A percentile compares a stretch with the other conserved stretches of the same genome.
These are phyloP conservation scores for Fusarium sp. DNA, from an alignment of 2,329 filamentous ascomycete genomes.

Conservation along the genomic window DNA sequence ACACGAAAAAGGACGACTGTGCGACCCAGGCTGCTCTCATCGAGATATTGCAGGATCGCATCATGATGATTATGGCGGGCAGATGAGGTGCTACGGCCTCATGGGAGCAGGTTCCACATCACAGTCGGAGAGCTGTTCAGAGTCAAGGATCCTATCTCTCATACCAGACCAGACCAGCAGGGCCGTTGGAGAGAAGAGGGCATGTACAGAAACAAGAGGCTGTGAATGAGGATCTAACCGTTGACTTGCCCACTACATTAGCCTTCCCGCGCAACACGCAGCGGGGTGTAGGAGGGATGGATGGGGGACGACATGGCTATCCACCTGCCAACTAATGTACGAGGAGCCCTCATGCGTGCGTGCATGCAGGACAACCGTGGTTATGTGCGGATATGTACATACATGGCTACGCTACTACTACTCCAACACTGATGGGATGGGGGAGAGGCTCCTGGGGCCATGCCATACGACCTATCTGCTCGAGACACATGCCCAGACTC, in stretches of 20 bases:
- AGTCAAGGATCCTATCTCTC: neutral
- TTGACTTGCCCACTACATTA: constrained; percentile 46
- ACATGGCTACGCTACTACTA: neutral
- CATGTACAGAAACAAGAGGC: constrained; percentile 8
- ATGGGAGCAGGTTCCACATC: constrained; percentile 18
- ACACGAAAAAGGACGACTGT: constrained; percentile 29
- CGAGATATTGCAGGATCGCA: constrained; percentile 45
- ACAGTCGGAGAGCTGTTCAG: neutral
- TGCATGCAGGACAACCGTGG: constrained; percentile 37
- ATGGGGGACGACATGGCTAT: constrained; percentile 36
- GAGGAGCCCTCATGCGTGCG: constrained; percentile 40
- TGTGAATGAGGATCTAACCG: constrained; percentile 40
- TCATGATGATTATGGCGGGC: constrained; percentile 31
- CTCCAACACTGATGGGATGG: constrained; percentile 31
- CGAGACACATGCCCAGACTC: constrained; percentile 15
- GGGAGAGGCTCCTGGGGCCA: constrained; percentile 17
- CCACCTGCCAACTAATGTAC: constrained; percentile 46
- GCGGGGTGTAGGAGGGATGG: constrained; percentile 39
- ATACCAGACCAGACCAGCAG: neutral
- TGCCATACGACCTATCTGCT: constrained; percentile 25
- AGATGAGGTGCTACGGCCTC: constrained; percentile 26
- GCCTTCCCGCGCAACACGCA: constrained; percentile 49
- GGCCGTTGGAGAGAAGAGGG: neutral
- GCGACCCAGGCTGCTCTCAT: constrained; percentile 38
- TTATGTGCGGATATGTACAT: constrained; percentile 42